These are phyloP conservation scores for Pichia rugopelliculosa DNA, from an alignment of 805 yeast species.

Conservation along the genomic window DNA sequence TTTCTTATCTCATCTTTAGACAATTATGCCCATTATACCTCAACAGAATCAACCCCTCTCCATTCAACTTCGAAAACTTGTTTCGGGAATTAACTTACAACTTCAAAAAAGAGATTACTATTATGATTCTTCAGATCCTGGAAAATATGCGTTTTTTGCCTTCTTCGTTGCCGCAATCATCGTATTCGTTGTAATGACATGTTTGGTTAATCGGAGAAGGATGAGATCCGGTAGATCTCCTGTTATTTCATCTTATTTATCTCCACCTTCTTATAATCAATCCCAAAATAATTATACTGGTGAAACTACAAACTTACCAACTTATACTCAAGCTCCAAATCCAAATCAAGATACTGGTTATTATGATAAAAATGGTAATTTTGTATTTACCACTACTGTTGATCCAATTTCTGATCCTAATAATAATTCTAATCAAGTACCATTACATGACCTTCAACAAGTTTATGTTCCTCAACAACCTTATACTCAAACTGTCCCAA, in stretches of 20 bases:
- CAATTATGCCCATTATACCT: neutral
- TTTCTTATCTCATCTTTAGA: neutral
- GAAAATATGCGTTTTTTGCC: conserved; percentile 62
- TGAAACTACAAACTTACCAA: conserved; percentile 40
- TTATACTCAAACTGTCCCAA: conserved; percentile 13
- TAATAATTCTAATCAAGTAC: neutral
- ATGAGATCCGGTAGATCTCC: conserved; percentile 48
- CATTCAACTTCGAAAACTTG: neutral
- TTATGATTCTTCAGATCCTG: conserved; percentile 17
- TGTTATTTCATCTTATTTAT: conserved; percentile 44
- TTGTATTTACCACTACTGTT: conserved; percentile 16
- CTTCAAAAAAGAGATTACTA: conserved; percentile 14
- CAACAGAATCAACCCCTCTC: neutral
- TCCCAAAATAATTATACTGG: conserved; percentile 47
- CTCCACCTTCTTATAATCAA: conserved; percentile 68
- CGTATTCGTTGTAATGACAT: conserved; percentile 41
- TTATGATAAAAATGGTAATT: conserved; percentile 55
- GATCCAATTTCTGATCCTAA: neutral
- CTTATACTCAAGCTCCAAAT: conserved; percentile 42
- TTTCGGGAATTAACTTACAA: neutral
- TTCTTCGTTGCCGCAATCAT: conserved; percentile 45
- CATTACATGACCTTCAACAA: neutral
- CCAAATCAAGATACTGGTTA: conserved; percentile 61
- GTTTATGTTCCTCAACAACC: neutral
- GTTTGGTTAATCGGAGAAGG: conserved; percentile 50